phyloP scores from a whole-genome alignment of 306 rosid genomes.

The Dryas octopetala region DNA sequence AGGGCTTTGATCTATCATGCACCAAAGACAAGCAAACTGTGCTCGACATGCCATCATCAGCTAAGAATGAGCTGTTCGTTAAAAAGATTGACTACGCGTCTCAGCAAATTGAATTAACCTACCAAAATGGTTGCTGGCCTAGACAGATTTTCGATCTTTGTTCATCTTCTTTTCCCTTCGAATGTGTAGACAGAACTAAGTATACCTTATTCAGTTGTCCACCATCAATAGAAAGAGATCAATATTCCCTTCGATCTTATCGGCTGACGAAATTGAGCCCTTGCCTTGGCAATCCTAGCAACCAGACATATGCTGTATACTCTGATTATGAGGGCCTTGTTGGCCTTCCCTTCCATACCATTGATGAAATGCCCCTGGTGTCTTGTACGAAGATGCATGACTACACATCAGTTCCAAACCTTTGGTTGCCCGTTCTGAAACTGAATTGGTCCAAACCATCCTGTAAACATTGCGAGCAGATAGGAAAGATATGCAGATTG shows the following conservation, averaged over 20 bases:
- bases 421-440: not conserved
- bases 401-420: not conserved
- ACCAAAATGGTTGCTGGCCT: conserved; percentile 2
- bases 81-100: conserved; percentile 32
- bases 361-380: not conserved
- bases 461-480: conserved; percentile 31
- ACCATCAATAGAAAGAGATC: not conserved
- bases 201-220: conserved; percentile 36
- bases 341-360: too few species aligned
- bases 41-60: conserved; percentile 32
- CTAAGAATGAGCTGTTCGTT: conserved; percentile 10
- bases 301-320: not conserved
- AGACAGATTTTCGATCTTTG: conserved; percentile 4
- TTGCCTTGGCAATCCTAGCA: conserved; percentile 17
- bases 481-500: conserved; percentile 20
- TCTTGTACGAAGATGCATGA: conserved; percentile 34
- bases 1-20: conserved; percentile 47
- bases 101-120: conserved; percentile 26
- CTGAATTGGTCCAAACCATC: conserved; percentile 29
- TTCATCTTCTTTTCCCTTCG: not conserved
- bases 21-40: not conserved
- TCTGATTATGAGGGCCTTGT: too few species aligned
- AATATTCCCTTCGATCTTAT: not conserved
- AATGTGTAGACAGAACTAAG: not conserved
- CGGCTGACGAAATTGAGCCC: not conserved